Percentiles rank a stretch among this genome's conserved stretches.
Conservation (phyloP, 208 protist species). For the Wallacemonas collosoma region DNA sequence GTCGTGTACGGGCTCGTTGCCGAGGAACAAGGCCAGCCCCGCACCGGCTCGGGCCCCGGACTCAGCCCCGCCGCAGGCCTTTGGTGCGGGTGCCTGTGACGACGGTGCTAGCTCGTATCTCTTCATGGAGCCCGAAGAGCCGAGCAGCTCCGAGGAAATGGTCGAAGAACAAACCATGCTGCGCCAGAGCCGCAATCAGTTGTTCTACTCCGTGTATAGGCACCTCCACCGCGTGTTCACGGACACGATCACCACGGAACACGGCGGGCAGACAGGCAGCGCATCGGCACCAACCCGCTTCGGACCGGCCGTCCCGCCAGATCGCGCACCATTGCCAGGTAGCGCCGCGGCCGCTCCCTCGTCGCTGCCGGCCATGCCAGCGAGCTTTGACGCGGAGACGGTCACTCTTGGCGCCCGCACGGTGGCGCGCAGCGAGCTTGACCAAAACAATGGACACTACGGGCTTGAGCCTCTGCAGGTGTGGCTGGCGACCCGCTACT, state of each 20-base stretch:
- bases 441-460: constrained; percentile 52
- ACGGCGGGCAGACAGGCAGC: neutral
- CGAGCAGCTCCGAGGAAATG: constrained; percentile 24
- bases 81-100: neutral
- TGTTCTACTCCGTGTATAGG: constrained; percentile 53
- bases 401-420: constrained; percentile 38
- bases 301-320: constrained; percentile 9
- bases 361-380: neutral
- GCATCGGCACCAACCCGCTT: neutral
- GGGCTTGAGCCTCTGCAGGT: constrained; percentile 76
- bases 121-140: constrained; percentile 19
- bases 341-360: constrained; percentile 17
- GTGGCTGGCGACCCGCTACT: constrained; percentile 73
- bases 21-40: neutral
- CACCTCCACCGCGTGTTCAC: constrained; percentile 47
- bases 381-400: neutral
- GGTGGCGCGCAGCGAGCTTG: constrained; percentile 28
- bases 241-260: constrained; percentile 23
- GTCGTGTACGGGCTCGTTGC: constrained; percentile 1
- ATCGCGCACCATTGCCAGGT: neutral
- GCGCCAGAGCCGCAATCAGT: constrained; percentile 38
- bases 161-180: constrained; percentile 38
- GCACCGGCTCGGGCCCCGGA: neutral
- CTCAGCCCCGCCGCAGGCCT: neutral
- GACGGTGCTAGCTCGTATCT: constrained; percentile 51